Base-by-base conservation (phyloP, 208 protist species). In the Vickermania ingenoplastis region DNA sequence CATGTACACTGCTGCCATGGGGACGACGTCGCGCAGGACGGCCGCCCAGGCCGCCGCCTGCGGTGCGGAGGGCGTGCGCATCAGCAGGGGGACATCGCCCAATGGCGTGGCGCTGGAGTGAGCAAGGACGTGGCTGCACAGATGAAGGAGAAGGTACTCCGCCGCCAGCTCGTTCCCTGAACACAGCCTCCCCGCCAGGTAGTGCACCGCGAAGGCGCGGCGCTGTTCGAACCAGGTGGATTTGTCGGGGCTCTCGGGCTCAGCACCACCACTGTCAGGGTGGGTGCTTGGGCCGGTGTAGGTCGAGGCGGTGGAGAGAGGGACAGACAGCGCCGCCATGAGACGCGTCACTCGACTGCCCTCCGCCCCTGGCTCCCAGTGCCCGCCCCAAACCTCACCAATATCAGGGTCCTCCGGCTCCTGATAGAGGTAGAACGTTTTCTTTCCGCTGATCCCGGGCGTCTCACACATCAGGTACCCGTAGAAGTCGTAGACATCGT, bases 401-500 rank as follows among this genome's bases (percentile, higher is more conserved):
- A n/a, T 17, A 17, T 45, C 36, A 45, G 7, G 7, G 36, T 45
- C 36, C 36, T 45, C 36, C 17, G 36, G 36, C n/a, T n/a, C n/a
- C n/a, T n/a, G n/a, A n/a, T n/a, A n/a, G n/a, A n/a, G n/a, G n/a
- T n/a, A n/a, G n/a, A n/a, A n/a, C n/a, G n/a, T n/a, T n/a, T n/a
- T n/a, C n/a, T n/a, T n/a, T n/a, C n/a, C n/a, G n/a, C n/a, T n/a
- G 36, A 45, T 45, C 17, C 36, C 36, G 17, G 36, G 36, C 36
- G 17, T 45, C 1, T 67, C 64, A 53, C 68, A 57, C 54, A 74
- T 67, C 60, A 86, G 57, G 57, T 75, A 91, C 17, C 84, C 84
- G 62, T 79, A 88, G 54, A 91, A 91, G 52, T 88, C 81, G 11
- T 86, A 53, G 0, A 91, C 71, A 49, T 87, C 78, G 51, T 91